phyloP scores from a whole-genome alignment of 495 filamentous ascomycete genomes.

The Trichoderma orchidacearum region DNA sequence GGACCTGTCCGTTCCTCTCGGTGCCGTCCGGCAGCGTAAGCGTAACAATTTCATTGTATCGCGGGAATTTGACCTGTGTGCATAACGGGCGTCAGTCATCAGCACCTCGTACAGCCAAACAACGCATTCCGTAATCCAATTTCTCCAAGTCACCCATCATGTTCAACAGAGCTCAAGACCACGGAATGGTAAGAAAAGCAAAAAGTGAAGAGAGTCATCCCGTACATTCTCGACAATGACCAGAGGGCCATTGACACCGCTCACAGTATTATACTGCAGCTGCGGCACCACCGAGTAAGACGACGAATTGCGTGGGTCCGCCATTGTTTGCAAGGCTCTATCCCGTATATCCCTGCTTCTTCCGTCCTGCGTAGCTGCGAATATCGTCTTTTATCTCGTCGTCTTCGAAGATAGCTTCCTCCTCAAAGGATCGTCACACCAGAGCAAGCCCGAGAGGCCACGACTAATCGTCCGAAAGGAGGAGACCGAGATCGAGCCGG shows the following conservation, averaged over 20 bases:
- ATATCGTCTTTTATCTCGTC: not conserved
- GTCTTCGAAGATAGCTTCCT: not conserved
- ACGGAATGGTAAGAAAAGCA: not conserved
- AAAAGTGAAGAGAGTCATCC: conserved; percentile 2
- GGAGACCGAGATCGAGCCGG: no score
- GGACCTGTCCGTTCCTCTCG: conserved; percentile 84
- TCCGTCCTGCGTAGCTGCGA: not conserved
- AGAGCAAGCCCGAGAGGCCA: not conserved
- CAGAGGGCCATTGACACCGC: conserved; percentile 93
- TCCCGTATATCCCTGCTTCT: not conserved
- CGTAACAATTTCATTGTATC: conserved; percentile 96
- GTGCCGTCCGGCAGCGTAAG: conserved; percentile 91
- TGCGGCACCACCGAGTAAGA: conserved; percentile 63
- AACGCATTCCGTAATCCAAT: not conserved
- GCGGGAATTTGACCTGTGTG: conserved; percentile 81
- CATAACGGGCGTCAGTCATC: conserved; percentile 23
- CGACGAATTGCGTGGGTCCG: conserved; percentile 67
- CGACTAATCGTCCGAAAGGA: not conserved
- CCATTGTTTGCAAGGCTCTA: conserved; percentile 29
- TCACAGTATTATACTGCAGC: conserved; percentile 95
- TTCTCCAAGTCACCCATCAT: not conserved
- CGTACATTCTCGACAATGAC: conserved; percentile 91
- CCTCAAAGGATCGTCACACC: not conserved
- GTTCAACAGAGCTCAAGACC: not conserved
- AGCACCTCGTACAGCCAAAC: not conserved